Conservation (phyloP, 306 rosid genomes). For the Vicia sativa region DNA sequence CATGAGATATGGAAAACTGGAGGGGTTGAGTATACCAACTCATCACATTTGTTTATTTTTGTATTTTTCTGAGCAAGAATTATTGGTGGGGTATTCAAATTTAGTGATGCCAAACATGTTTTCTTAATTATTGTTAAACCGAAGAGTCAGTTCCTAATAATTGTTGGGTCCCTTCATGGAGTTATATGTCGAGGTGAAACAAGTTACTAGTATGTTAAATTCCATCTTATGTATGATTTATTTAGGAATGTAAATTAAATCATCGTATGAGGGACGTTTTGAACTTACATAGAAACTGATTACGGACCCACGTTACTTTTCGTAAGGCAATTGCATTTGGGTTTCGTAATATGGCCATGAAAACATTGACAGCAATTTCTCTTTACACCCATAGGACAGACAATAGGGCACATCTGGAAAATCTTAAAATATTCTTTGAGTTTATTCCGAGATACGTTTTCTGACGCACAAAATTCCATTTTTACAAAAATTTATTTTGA, state of each 20-base stretch:
- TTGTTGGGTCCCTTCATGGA: conserved; percentile 50
- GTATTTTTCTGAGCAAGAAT: conserved; percentile 29
- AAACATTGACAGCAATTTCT: too few relatives aligned
- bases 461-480: too few relatives aligned
- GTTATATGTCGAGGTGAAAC: conserved; percentile 42
- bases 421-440: too few relatives aligned
- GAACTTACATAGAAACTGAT: conserved; percentile 29
- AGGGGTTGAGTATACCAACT: conserved; percentile 25
- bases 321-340: conserved; percentile 16
- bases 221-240: conserved; percentile 26
- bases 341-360: conserved; percentile 23
- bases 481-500: too few relatives aligned
- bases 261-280: conserved; percentile 37
- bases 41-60: conserved; percentile 29
- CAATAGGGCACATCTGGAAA: too few relatives aligned
- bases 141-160: conserved; percentile 49
- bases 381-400: too few relatives aligned
- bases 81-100: conserved; percentile 44
- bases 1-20: conserved; percentile 14
- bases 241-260: conserved; percentile 43
- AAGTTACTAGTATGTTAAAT: conserved; percentile 41
- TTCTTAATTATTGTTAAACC: conserved; percentile 48
- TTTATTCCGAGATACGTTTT: too few relatives aligned
- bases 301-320: conserved; percentile 36
- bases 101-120: conserved; percentile 43